phyloP scores from a whole-genome alignment of 2,329 filamentous ascomycete genomes.

The Hymenoscyphus fraxineus region DNA sequence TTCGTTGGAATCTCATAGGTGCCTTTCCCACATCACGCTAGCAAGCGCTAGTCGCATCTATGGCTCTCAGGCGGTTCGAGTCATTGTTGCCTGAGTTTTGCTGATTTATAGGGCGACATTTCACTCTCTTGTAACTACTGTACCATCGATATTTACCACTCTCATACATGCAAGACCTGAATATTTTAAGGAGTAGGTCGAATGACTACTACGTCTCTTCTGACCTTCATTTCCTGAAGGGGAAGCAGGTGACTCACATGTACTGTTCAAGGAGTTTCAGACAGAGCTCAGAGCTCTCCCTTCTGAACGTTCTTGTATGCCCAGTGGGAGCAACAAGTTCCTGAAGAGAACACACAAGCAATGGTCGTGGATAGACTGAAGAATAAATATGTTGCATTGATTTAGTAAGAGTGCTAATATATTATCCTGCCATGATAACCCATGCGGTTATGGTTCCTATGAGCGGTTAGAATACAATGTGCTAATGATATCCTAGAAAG shows the following conservation, averaged over 20 bases:
- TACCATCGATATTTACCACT: no score
- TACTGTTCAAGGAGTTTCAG: not conserved
- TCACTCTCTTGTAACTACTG: no score
- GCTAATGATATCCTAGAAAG: not conserved
- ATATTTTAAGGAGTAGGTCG: no score
- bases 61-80: not conserved
- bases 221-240: no score
- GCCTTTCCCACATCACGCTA: not conserved
- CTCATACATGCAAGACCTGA: no score
- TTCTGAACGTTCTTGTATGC: not conserved
- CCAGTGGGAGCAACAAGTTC: not conserved
- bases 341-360: not conserved
- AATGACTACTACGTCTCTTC: no score
- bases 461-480: not conserved
- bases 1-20: not conserved
- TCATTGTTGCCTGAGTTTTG: no score
- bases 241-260: no score
- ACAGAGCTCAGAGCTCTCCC: not conserved
- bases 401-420: not conserved
- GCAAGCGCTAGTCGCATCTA: not conserved
- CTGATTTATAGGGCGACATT: no score
- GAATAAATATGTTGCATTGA: not conserved
- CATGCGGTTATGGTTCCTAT: not conserved
- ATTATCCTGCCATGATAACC: not conserved
- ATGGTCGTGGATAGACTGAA: not conserved